phyloP scores from a whole-genome alignment of 1,284 basidiomycete genomes.

The Vanrija sp. region DNA sequence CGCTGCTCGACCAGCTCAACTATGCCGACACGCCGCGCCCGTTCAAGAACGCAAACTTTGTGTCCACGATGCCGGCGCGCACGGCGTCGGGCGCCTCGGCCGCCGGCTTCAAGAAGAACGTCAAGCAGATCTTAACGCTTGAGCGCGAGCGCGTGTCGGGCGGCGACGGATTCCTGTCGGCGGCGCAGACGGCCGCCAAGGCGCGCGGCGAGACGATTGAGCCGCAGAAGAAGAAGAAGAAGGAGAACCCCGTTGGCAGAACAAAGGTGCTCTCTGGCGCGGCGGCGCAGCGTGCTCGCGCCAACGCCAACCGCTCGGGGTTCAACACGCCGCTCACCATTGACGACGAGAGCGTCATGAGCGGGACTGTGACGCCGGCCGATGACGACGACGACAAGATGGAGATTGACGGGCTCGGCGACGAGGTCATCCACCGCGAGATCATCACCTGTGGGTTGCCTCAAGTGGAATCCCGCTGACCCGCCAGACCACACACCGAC shows the following conservation, averaged over 20 bases:
- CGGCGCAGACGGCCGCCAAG: conserved; percentile 32
- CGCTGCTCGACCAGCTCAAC: conserved; percentile 36
- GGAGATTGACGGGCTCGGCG: conserved; percentile 16
- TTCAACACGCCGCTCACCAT: conserved; percentile 25
- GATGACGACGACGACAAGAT: conserved; percentile 7
- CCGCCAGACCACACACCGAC: conserved; percentile 44
- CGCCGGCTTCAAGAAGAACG: conserved; percentile 33
- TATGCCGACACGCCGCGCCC: conserved; percentile 41
- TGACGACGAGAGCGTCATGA: conserved; percentile 16
- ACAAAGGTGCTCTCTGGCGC: conserved; percentile 2
- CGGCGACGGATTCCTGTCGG: conserved; percentile 41
- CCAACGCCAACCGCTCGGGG: conserved; percentile 3
- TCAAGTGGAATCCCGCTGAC: not conserved
- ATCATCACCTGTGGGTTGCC: conserved; percentile 46
- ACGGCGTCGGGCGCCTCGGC: conserved; percentile 31
- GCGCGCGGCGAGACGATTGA: conserved; percentile 40
- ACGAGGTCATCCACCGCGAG: conserved; percentile 18
- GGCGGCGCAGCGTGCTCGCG: conserved; percentile 6
- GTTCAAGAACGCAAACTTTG: conserved; percentile 40
- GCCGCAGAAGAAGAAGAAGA: conserved; percentile 41
- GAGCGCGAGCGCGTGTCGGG: conserved; percentile 43
- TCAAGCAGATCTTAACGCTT: conserved; percentile 46
- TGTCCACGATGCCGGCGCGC: conserved; percentile 34
- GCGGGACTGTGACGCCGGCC: conserved; percentile 13
- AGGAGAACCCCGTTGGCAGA: conserved; percentile 17